Base-by-base conservation (phyloP, 768 basidiomycete genomes). In the Tylopilus cervinicoccineus region DNA sequence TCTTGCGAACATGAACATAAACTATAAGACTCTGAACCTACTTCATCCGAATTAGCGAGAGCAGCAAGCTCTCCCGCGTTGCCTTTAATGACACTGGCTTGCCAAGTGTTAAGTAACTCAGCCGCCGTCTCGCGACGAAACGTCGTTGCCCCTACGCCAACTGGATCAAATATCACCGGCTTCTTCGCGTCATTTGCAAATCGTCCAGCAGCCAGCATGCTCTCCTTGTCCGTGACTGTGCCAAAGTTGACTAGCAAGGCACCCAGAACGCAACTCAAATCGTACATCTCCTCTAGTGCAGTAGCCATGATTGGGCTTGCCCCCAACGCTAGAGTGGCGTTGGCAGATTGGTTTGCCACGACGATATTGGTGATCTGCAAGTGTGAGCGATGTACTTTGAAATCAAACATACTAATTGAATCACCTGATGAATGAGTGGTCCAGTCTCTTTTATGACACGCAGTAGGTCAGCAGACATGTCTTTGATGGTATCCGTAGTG, bases 261-360 rank as follows among this genome's bases (percentile, higher is more conserved):
- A 14, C 81, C 80, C 38, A 78, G 77, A 39, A 84, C 76, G 28
- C 71, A 70, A 45, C 81, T 73, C 17, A 97, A 74, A 51, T 94
- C 88, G 23, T 79, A 76, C 76, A 93, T 92, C 63, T 97, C 94
- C 49, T 77, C 73, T 1, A 84, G 76, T 20, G 85, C 81, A 17
- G 88, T 85, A 3, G 93, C 88, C 94, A 97, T 97, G 62, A 97
- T 93, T 0, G 94, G 94, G 50, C 89, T 93, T 13, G 83, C 92
- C 16, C 88, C 87, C 5, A 96, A 60, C 0, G 92, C 90, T 6
- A 97, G 76, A 2, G 93, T 95, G 2, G 87, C 78, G 61, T 95
- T 96, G 19, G 93, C 92, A 5, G 86, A 89, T 70, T 94, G 93
- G 17, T 84, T 93, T 17, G 84, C 80, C 26, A 92, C 91, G 14